phyloP scores from a whole-genome alignment of 495 filamentous ascomycete species.

The Penicillium nucicola region DNA sequence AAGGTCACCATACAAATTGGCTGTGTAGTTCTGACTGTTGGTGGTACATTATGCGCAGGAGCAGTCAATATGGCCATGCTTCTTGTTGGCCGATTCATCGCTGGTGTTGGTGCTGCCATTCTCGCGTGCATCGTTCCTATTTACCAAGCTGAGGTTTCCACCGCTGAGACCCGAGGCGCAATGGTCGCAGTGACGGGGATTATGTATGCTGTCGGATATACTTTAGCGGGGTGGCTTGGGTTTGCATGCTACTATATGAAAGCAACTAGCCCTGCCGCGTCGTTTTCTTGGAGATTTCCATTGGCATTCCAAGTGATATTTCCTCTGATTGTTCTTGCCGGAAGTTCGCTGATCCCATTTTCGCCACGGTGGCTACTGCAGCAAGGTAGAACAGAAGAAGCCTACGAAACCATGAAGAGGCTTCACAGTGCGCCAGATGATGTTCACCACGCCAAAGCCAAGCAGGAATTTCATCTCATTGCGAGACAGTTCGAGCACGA shows the following conservation, averaged over 20 bases:
- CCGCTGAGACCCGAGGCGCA: constrained; percentile 30
- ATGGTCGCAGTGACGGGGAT: constrained; percentile 34
- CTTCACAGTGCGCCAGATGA: constrained; percentile 19
- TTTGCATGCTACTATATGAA: constrained; percentile 26
- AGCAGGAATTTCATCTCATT: constrained; percentile 24
- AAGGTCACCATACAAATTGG: constrained; percentile 33
- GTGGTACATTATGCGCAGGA: constrained; percentile 34
- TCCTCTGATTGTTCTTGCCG: constrained; percentile 26
- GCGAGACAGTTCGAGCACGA: constrained; percentile 26
- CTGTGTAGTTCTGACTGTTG: constrained; percentile 25
- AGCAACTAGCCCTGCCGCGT: constrained; percentile 7
- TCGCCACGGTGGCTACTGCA: constrained; percentile 36
- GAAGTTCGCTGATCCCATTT: constrained; percentile 22
- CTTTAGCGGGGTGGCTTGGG: constrained; percentile 31
- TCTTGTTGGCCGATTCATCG: constrained; percentile 33
- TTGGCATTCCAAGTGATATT: constrained; percentile 30
- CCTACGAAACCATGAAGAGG: constrained; percentile 19
- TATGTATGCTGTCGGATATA: constrained; percentile 31
- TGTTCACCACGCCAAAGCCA: constrained; percentile 13
- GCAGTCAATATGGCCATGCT: constrained; percentile 40
- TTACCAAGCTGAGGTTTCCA: constrained; percentile 38
- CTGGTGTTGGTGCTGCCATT: constrained; percentile 33
- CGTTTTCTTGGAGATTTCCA: constrained; percentile 34
- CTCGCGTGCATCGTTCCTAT: constrained; percentile 35
- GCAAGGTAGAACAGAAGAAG: constrained; percentile 24